Base-by-base conservation (phyloP, 129 eudicot genomes). In the Rutidosis leptorrhynchoides region DNA sequence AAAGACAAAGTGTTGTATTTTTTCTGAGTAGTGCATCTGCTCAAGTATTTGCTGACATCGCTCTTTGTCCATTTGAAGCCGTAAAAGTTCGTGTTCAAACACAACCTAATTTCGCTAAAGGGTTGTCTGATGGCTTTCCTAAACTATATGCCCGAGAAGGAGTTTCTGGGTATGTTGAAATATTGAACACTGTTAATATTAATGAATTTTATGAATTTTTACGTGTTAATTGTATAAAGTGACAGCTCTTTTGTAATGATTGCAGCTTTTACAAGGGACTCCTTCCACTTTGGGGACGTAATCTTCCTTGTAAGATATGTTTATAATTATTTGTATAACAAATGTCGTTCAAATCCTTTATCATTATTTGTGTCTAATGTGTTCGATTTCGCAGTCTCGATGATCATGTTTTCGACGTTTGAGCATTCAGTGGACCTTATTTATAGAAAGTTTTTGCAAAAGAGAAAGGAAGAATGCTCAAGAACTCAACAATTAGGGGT, bases 201-300 rank as follows among this genome's bases (percentile, higher is more conserved):
- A 3, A 5, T 7, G 40, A 1, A 14, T 61, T 26, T 27, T 27
- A 40, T 58, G 17, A 53, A 22, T 32, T 3, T 53, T 35, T 23
- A 23, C 7, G 17, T 24, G 59, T 68, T 24, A 14, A 46, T 25
- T 6, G 42, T 37, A 2, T 45, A 29, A 69, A 58, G 53, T 54
- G 58, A 43, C 58, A 27, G 22, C 17, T 43, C n/a, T 17, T 70
- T 43, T 24, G 17, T 49, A 19, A 32, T 67, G 25, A 8, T 76
- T 82, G 75, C 88, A 88, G 91, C 30, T 85, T 93, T 71, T 85
- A 88, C 85, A 93, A 80, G 77, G 98, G 98, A 33, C 85, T 93
- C 12, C 51, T 83, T 80, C 98, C 98, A 19, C 95, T 93, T 67
- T 93, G 98, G 98, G 95, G 96, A n/a, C 96, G 96, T 23, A 88